Evolutionary conservation across 108 stramenopile genomes (phyloP).

Genomic region (Skeletonema potamos): DNA sequence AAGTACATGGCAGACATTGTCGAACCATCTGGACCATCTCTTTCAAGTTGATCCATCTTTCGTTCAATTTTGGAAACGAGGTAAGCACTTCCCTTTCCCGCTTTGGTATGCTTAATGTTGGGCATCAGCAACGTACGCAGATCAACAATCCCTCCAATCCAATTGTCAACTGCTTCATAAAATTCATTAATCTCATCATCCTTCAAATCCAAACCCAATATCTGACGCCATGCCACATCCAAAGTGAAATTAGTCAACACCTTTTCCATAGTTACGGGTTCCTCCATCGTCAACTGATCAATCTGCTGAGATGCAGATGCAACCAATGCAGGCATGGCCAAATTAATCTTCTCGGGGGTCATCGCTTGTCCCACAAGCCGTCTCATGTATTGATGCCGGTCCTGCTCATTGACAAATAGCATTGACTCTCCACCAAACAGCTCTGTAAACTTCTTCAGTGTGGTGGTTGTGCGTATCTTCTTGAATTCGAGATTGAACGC

Average conservation of each 20-base stretch:
- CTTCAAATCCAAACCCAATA: constrained; percentile 43
- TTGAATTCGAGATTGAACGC: constrained; percentile 49
- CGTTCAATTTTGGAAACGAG: constrained; percentile 43
- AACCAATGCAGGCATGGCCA: constrained; percentile 34
- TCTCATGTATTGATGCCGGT: constrained; percentile 31
- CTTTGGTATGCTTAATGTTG: neutral
- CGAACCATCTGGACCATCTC: constrained; percentile 52
- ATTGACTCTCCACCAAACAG: constrained; percentile 23
- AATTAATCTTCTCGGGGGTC: constrained; percentile 34
- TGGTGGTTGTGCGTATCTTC: constrained; percentile 9
- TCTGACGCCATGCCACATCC: constrained; percentile 54
- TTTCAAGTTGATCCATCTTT: constrained; percentile 38
- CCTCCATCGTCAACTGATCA: constrained; percentile 10
- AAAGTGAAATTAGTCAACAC: constrained; percentile 32
- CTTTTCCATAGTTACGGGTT: constrained; percentile 14
- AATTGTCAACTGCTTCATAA: constrained; percentile 31
- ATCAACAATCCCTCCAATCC: constrained; percentile 34
- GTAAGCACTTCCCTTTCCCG: constrained; percentile 29
- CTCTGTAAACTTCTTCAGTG: neutral
- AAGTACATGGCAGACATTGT: constrained; percentile 55
- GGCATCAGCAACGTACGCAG: constrained; percentile 5
- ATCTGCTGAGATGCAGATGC: constrained; percentile 23
- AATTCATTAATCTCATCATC: constrained; percentile 43
- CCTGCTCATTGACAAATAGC: constrained; percentile 19
- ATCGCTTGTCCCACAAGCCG: constrained; percentile 35